Percentiles rank a stretch among this genome's conserved stretches.
Evolutionary conservation across 2,329 filamentous ascomycete species (phyloP).

Genomic region (Pestalotiopsis sp.): DNA sequence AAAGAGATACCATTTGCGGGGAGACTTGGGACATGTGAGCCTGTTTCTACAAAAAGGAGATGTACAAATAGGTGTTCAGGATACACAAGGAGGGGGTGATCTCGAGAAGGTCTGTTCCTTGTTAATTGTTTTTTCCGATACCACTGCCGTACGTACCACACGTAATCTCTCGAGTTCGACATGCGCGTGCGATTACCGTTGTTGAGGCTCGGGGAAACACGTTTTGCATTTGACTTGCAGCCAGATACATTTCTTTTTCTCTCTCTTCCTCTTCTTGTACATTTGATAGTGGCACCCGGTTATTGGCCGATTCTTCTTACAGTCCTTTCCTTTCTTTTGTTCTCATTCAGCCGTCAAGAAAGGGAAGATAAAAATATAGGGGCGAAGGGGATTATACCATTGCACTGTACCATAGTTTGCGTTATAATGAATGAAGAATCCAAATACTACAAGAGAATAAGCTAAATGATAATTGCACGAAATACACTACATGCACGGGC

Average conservation of each 20-base stretch:
- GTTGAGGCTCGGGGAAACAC: not conserved
- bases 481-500: not conserved
- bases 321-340: not conserved
- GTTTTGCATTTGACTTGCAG: not conserved
- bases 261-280: not conserved
- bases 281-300: not conserved
- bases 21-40: not conserved
- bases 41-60: not conserved
- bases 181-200: not conserved
- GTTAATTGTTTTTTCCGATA: not conserved
- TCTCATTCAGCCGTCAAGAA: not conserved
- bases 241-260: not conserved
- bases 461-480: too few species aligned
- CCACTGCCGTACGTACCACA: not conserved
- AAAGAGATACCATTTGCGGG: not conserved
- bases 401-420: not conserved
- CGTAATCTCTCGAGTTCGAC: not conserved
- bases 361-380: not conserved
- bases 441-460: not conserved
- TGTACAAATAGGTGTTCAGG: conserved; percentile 13
- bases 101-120: conserved; percentile 3
- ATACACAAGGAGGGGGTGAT: conserved; percentile 2
- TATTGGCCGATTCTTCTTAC: not conserved
- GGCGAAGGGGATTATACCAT: not conserved
- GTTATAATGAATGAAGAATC: not conserved